Base-by-base conservation (phyloP, 2,329 filamentous ascomycete species). In the Aspergillus sp. region DNA sequence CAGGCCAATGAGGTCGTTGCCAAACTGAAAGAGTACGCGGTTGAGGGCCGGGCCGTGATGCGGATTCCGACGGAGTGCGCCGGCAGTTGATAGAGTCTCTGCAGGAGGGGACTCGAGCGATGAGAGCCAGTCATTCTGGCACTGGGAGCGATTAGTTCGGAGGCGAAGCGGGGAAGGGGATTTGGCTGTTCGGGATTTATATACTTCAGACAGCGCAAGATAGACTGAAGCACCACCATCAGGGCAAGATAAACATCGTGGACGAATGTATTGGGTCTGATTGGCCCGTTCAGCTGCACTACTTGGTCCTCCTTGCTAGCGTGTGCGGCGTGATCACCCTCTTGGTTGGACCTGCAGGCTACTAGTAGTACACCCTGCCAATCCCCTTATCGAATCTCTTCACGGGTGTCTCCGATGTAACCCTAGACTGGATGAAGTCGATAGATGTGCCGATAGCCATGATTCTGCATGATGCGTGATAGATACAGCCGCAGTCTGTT, bases 51-150 rank as follows among this genome's bases (percentile, higher is more conserved):
- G n/a, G n/a, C n/a, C n/a, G n/a, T n/a, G n/a, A 23, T 69, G 23
- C 61, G 66, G 59, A 62, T 60, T 59, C 67, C 63, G 65, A 58
- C 62, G 55, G 64, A 49, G 21, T 23, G 32, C 23, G 21, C 31
- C 42, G 32, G 20, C 43, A 13, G 17, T 21, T 21, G 16, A 17
- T 14, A 17, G 11, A 13, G 13, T 7, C 14, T 16, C 6, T 5
- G 21, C 4, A 34, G 31, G 21, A 23, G 21, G 6, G n/a, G n/a
- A n/a, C n/a, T 23, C 6, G 21, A 6, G 21, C 21, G 21, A 3
- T 23, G 21, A 23, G 6, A 6, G 6, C 29, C 48, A 45, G 43
- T 46, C 21, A 42, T 50, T 17, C 1, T 20, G 4, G 41, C 32
- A 21, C 20, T 29, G 45, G 21, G 21, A 4, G 6, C 21, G 21